Base-by-base conservation (phyloP, 371 early-diverging fungal species). In the Fennellomyces sp. region DNA sequence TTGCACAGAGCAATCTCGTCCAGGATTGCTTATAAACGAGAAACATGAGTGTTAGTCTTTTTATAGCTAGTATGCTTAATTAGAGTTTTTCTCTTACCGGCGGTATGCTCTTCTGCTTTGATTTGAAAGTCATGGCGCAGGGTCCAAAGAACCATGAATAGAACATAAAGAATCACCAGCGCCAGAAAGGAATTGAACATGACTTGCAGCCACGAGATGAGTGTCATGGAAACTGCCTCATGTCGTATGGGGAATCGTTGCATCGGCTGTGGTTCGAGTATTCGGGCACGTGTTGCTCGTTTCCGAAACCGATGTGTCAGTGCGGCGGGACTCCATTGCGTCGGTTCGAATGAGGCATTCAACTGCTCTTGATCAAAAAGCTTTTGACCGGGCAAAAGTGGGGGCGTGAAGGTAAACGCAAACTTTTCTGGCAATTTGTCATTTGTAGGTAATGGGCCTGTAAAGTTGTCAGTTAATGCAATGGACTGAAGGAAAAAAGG, bases 41-140 rank as follows among this genome's bases (percentile, higher is more conserved):
- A 49, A 21, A 49, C 4, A 49, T 39, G 5, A 39, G 10, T 11
- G 5, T n/a, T 39, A n/a, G n/a, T n/a, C n/a, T n/a, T n/a, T n/a
- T 36, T 36, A 11, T 36, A 10, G 23, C 27, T 12, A 15, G 25
- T 6, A 2, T 17, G 38, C 11, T 33, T 27, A 17, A 15, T 1
- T 45, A 15, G 5, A 11, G 11, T 36, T 30, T 28, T 17, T 51
- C 29, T 28, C 51, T 49, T 69, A 85, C 86, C 83, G 25, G 70
- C 58, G 13, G 86, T 75, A 56, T 86, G 83, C 59, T 91, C 90
- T 27, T 84, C 75, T 5, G 86, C 82, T 56, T 90, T 89, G 58
- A 87, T 63, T 39, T 81, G 73, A 23, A 91, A 81, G 69, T 93
- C 93, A 41, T 82, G 80, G 31, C 75, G 78, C 7, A 93, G 73